phyloP scores from a whole-genome alignment of 106 monocot species.

The Acanthochlamys bracteata region DNA sequence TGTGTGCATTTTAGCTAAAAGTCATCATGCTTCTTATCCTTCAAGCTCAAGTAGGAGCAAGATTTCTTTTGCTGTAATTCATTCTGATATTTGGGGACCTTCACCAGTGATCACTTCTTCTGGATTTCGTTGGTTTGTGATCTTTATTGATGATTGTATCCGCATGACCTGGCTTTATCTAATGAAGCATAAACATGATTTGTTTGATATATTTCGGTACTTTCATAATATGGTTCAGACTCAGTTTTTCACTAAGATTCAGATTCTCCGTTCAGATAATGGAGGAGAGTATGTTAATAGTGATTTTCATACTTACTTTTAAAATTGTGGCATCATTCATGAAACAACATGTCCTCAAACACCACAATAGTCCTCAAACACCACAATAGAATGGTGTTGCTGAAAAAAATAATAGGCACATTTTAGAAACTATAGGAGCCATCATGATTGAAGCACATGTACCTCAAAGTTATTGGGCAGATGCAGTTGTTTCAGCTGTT shows the following conservation, averaged over 20 bases:
- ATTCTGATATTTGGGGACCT: background rate
- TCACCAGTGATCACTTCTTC: background rate
- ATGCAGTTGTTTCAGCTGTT: background rate
- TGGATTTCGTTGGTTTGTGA: background rate
- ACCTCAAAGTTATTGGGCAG: conserved; percentile 2
- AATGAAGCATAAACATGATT: background rate
- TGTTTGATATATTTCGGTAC: background rate
- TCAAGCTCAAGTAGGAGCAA: background rate
- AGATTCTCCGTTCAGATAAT: background rate
- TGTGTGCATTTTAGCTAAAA: background rate
- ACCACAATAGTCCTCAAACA: background rate
- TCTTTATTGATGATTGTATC: background rate
- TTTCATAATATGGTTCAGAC: background rate
- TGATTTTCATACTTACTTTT: background rate
- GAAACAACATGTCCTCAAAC: background rate
- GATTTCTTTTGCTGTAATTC: background rate
- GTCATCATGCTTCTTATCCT: background rate
- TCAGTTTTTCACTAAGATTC: background rate
- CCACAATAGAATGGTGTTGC: background rate
- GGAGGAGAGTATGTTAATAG: background rate
- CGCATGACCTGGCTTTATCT: background rate
- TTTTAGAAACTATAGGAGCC: no score
- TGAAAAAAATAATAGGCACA: no score
- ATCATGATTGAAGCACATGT: background rate
- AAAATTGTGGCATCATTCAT: background rate